A percentile compares a stretch with the other conserved stretches of the same genome.
Conservation (phyloP, 768 basidiomycete genomes). For the Suillus discolor region DNA sequence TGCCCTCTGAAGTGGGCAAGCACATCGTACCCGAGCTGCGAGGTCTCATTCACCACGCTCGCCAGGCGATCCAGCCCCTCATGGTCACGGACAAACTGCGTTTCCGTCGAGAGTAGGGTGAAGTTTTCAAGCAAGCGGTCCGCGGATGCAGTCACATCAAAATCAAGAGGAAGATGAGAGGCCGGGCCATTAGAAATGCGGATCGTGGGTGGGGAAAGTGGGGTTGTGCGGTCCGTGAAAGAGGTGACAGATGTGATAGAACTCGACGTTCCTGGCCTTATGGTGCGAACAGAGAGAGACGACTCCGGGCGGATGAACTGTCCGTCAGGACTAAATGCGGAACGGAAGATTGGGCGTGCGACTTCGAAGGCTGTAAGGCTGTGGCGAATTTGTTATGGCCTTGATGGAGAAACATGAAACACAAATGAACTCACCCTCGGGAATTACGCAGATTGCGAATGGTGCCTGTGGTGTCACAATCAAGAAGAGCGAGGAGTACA, state of each 20-base stretch:
- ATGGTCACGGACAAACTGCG: slow-evolving; percentile 39
- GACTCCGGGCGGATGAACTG: slow-evolving; percentile 53
- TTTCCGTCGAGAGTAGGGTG: slow-evolving; percentile 47
- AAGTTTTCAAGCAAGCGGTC: slow-evolving; percentile 58
- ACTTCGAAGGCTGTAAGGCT: slow-evolving; percentile 72
- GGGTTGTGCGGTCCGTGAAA: slow-evolving; percentile 35
- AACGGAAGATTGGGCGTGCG: slow-evolving; percentile 65
- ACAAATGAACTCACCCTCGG: slow-evolving; percentile 56
- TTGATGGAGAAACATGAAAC: neutral
- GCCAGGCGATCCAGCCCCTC: slow-evolving; percentile 46
- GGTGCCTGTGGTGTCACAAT: slow-evolving; percentile 59
- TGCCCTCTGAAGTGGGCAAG: slow-evolving; percentile 55
- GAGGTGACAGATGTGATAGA: slow-evolving; percentile 56
- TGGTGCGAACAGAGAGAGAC: slow-evolving; percentile 56
- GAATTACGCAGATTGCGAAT: slow-evolving; percentile 67
- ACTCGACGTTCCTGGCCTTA: slow-evolving; percentile 42
- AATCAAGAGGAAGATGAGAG: slow-evolving; percentile 39
- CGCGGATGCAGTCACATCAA: slow-evolving; percentile 46
- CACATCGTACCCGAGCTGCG: slow-evolving; percentile 47
- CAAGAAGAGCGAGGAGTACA: slow-evolving; percentile 62
- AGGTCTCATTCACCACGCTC: slow-evolving; percentile 49
- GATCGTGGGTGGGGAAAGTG: slow-evolving; percentile 19
- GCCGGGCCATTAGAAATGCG: slow-evolving; percentile 36
- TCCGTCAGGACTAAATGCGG: slow-evolving; percentile 56
- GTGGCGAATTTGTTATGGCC: slow-evolving; percentile 7